Evolutionary conservation across 768 basidiomycete genomes (phyloP), one percentile per base, ranked within the genome.

Genomic region (Russula dissimulans): DNA sequence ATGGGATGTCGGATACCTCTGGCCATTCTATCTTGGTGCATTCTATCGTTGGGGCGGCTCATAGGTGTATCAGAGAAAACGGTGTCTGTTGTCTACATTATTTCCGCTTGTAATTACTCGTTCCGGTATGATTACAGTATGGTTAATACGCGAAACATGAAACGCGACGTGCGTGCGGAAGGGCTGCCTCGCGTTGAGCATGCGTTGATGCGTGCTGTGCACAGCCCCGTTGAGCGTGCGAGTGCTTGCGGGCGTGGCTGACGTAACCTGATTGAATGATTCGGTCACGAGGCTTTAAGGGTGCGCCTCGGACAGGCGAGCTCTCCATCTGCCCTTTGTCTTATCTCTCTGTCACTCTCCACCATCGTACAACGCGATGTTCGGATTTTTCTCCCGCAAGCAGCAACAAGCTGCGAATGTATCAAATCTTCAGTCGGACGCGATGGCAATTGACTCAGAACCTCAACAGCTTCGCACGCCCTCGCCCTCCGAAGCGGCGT

Each of bases 401-500:
- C 61, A 54, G 29, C 59, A 49, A 18, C 41, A 52, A 32, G 32
- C 50, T 50, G 39, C 57, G 5, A 52, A 54, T 15, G 47, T 45
- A 47, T 15, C 55, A 8, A 39, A 61, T 31, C 4, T 31, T 34
- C 36, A 42, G 14, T 47, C 61, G 8, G 47, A 54, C 5, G 38
- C 53, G 10, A 60, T 61, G 41, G 47, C 34, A 41, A 47, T 60
- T 53, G 61, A 45, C 43, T 54, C 42, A 1, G 53, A 38, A 14
- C 52, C 61, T 11, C 58, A 46, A 26, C 80, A 81, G 67, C 74
- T 79, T 11, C 79, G 81, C 15, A 84, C 83, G 1, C 80, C 81
- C 0, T 78, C 81, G 0, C 79, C 83, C 0, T 82, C 81, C 17
- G 68, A 77, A 38, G 66, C 61, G 57, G 63, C 73, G 50, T 47